Base-by-base conservation (phyloP, 1,139 yeast genomes). In the Wickerhamiella infanticola region DNA sequence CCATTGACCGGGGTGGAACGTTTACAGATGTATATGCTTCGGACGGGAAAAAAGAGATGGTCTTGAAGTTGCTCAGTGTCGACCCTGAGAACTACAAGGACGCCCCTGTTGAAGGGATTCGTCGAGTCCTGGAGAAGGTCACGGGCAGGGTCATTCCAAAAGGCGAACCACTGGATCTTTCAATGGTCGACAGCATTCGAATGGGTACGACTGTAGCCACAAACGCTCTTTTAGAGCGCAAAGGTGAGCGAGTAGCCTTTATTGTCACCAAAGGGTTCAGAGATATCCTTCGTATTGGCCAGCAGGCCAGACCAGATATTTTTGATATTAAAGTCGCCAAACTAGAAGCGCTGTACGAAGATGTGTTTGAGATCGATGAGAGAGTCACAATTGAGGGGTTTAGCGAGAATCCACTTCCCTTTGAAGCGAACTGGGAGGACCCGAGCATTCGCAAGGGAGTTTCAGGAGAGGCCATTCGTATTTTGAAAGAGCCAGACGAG, bases 61-160 rank as follows among this genome's bases (percentile, higher is more conserved):
- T 80, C 4, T 70, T 79, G 48, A 86, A 86, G 62, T 65, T 86
- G 39, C 68, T 88, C 29, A 84, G 95, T 1, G 95, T 81, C 5
- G 95, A 88, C 59, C 94, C 95, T 0, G 67, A 72, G 40, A 86
- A 86, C 64, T 86, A 88, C 59, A 65, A 69, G 3, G 96, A 88
- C 68, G 95, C 96, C 1, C 94, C 94, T 3, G 70, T 88, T 13
- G 96, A 86, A 64, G 96, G 95, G 5, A 83, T 88, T 42, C 69
- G 96, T 51, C 65, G 94, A 44, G 73, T 84, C 0, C 63, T 88
- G 49, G 93, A 82, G 58, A 63, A 65, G 36, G 75, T 73, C 48
- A 70, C 75, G 1, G 72, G 73, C 0, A 60, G 57, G 3, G 47
- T 59, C 8, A 80, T 81, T 39, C 62, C 66, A 2, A 55, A 60